Conservation (phyloP, 2,329 filamentous ascomycete genomes). For the Blastomyces emzantsi region DNA sequence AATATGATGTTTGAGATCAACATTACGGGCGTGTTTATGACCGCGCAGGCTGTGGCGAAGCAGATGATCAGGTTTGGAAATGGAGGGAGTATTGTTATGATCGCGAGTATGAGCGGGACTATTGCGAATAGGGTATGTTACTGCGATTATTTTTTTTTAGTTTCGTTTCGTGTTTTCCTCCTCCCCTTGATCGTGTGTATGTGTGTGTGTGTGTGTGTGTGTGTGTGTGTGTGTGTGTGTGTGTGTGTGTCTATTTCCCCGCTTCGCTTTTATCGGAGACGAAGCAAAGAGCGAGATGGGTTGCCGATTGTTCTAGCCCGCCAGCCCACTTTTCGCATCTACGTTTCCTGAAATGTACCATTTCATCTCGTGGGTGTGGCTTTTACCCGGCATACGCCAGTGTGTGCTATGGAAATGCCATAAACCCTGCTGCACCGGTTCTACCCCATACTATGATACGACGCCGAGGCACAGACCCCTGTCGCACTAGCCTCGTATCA, state of each 20-base stretch:
- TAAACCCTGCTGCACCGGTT: neutral
- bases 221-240: neutral
- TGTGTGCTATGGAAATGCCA: neutral
- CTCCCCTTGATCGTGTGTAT: neutral
- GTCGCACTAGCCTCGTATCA: neutral
- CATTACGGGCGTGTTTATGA: slow-evolving; percentile 55
- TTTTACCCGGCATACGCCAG: neutral
- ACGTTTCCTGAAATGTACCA: neutral
- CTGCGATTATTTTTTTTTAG: slow-evolving; percentile 7
- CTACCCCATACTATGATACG: too few relatives aligned
- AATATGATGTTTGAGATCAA: slow-evolving; percentile 56
- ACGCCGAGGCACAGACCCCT: too few relatives aligned
- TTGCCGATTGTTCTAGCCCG: neutral
- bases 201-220: neutral
- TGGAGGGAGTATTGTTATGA: slow-evolving; percentile 53
- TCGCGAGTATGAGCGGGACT: slow-evolving; percentile 54
- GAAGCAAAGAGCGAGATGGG: neutral
- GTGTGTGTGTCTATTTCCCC: too few relatives aligned
- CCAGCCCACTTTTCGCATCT: neutral
- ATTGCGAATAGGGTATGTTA: slow-evolving; percentile 46
- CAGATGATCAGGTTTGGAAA: slow-evolving; percentile 44
- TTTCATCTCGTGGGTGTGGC: neutral
- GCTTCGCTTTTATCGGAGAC: neutral
- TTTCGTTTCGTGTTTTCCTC: neutral
- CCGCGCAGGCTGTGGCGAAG: slow-evolving; percentile 50